Evolutionary conservation across 306 rosid species (phyloP), one percentile per base, ranked within the genome.

Genomic region (Lupinus albus): DNA sequence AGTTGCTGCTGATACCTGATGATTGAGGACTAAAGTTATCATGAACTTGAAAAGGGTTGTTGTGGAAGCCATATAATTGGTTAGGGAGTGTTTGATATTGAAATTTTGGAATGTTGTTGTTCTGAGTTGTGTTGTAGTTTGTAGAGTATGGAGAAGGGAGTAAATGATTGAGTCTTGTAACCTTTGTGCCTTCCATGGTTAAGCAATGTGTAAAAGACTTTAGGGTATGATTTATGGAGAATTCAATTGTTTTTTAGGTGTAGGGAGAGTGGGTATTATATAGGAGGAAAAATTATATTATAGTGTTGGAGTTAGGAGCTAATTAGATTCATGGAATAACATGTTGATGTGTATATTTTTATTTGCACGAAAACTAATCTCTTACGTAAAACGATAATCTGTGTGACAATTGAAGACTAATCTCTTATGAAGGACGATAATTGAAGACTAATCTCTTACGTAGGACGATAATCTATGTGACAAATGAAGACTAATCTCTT

Each of bases 1-100:
- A 87, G 44, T 89, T 91, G 68, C 86, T 86, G 76, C 94, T 87
- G 57, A 91, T 81, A 32, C 87, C 76, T 12, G 85, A 73, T 1
- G 83, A 78, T 45, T 84, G 91, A 35, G 80, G 83, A 61, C 69
- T 82, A 13, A 87, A 25, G n/a, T 33, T 7, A 5, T 91, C 94
- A 21, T 59, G 86, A 69, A 62, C 12, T 13, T 46, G 70, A 25
- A 53, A 82, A 60, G 67, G 64, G 60, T 67, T 54, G 57, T 58
- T 73, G 18, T 78, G 81, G 76, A 80, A 76, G 56, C 68, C 82
- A 55, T 72, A 65, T 15, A 82, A 20, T 48, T 85, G 89, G 74
- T 60, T 74, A 0, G 85, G 25, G 61, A 80, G 65, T 61, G 55
- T 79, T 75, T 82, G 64, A 4, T 71, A 60, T 41, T 85, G 89